Percentiles rank a stretch among this genome's conserved stretches.
phyloP scores from a whole-genome alignment of 2,329 filamentous ascomycete species.

The Parasarocladium wereldwijsianum region DNA sequence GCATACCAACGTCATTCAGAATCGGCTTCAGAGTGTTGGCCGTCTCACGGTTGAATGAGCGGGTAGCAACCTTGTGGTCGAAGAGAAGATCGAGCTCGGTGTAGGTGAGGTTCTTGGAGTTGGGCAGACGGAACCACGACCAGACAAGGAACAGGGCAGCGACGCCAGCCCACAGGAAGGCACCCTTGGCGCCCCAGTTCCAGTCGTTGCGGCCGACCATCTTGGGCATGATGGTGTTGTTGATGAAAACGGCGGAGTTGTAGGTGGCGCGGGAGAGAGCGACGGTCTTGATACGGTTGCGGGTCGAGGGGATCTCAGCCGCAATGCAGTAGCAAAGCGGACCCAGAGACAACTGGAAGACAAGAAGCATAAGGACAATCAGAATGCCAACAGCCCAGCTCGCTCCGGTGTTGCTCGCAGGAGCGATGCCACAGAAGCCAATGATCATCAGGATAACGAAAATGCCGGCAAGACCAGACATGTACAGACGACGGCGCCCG shows the following conservation, averaged over 20 bases:
- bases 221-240: constrained; percentile 5
- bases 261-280: constrained; percentile 15
- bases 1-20: constrained; percentile 1
- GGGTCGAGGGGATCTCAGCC: constrained; percentile 24
- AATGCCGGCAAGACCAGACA: constrained; percentile 22
- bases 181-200: constrained; percentile 20
- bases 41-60: constrained; percentile 16
- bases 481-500: constrained; percentile 25
- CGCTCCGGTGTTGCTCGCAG: constrained; percentile 1
- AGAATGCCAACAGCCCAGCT: constrained; percentile 17
- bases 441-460: constrained; percentile 21
- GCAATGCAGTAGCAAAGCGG: constrained; percentile 23
- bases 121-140: constrained; percentile 19
- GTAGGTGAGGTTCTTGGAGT: constrained; percentile 17
- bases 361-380: constrained; percentile 15
- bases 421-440: constrained; percentile 15
- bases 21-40: constrained; percentile 3
- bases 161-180: constrained; percentile 17
- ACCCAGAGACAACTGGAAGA: constrained; percentile 18
- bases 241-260: constrained; percentile 8
- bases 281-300: constrained; percentile 19
- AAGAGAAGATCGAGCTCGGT: constrained; percentile 21
- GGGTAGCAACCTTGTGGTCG: constrained; percentile 14
- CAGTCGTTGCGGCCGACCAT: constrained; percentile 18
- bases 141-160: constrained; percentile 13